A percentile compares a stretch with the other conserved stretches of the same genome.
These are phyloP conservation scores for Candida sanyaensis DNA, from an alignment of 1,139 yeast genomes.

Conservation along the genomic window DNA sequence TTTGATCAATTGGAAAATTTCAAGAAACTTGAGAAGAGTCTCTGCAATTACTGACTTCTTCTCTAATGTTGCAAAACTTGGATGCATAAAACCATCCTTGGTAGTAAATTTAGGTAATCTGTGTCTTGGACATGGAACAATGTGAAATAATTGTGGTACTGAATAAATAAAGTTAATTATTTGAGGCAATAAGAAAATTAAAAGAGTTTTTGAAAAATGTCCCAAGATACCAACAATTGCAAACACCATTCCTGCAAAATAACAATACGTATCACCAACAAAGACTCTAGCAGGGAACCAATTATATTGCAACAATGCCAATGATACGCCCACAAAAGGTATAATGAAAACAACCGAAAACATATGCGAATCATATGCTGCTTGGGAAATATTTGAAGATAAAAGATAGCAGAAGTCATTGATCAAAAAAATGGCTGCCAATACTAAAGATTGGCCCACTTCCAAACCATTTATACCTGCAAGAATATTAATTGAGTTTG, in stretches of 20 bases:
- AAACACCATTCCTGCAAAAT: slow-evolving; percentile 97
- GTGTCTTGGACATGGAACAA: slow-evolving; percentile 95
- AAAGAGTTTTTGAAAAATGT: slow-evolving; percentile 90
- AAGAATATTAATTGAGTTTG: slow-evolving; percentile 92
- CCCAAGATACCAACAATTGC: slow-evolving; percentile 96
- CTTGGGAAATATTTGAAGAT: slow-evolving; percentile 39
- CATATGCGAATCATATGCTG: slow-evolving; percentile 80
- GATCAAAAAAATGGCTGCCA: slow-evolving; percentile 66
- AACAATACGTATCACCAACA: slow-evolving; percentile 98
- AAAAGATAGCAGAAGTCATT: slow-evolving; percentile 77
- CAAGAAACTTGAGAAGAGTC: slow-evolving; percentile 35
- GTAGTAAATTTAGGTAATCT: slow-evolving; percentile 78
- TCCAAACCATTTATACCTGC: slow-evolving; percentile 98
- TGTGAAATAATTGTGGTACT: slow-evolving; percentile 81
- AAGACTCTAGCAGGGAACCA: slow-evolving; percentile 92
- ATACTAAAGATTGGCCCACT: slow-evolving; percentile 88
- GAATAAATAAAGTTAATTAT: slow-evolving; percentile 87
- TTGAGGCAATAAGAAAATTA: slow-evolving; percentile 86
- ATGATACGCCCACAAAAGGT: slow-evolving; percentile 85
- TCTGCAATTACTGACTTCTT: slow-evolving; percentile 18
- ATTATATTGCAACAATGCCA: slow-evolving; percentile 75
- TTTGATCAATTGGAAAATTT: slow-evolving; percentile 50
- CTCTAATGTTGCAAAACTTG: slow-evolving; percentile 46
- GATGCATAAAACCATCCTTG: slow-evolving; percentile 71
- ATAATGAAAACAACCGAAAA: slow-evolving; percentile 76